Evolutionary conservation across 371 early-diverging fungal genomes (phyloP).

Genomic region (Funneliformis caledonium): DNA sequence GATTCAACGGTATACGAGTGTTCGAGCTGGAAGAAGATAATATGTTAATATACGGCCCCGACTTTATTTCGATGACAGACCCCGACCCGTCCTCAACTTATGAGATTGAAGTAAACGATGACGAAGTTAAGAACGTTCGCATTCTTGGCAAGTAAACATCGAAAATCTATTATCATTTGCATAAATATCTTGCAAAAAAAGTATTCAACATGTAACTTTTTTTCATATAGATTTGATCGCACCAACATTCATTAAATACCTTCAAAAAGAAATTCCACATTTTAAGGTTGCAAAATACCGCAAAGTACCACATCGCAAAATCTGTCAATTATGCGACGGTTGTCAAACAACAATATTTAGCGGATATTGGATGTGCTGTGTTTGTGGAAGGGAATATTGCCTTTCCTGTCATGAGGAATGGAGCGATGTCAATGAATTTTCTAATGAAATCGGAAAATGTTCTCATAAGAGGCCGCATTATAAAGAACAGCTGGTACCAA

Average conservation of each 20-base stretch:
- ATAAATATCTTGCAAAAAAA: not conserved
- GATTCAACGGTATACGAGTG: not conserved
- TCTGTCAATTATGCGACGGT: constrained; percentile 56
- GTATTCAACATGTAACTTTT: not conserved
- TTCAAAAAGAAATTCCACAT: constrained; percentile 18
- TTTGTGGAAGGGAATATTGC: constrained; percentile 65
- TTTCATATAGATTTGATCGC: constrained; percentile 9
- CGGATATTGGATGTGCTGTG: constrained; percentile 56
- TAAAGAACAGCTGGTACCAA: constrained; percentile 8
- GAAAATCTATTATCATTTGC: not conserved
- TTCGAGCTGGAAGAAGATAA: not conserved
- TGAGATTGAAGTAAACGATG: not conserved
- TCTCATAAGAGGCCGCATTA: not conserved
- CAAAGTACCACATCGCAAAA: not conserved
- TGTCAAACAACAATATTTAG: constrained; percentile 56
- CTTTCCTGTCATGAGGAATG: constrained; percentile 52
- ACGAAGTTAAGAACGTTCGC: not conserved
- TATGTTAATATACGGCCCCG: not conserved
- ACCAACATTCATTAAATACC: not conserved
- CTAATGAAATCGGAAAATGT: not conserved
- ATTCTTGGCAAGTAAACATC: not conserved
- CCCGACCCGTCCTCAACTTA: not conserved
- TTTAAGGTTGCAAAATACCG: not conserved
- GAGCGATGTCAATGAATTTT: constrained; percentile 27
- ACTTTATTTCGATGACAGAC: not conserved